phyloP scores from a whole-genome alignment of 1,284 basidiomycete genomes.

The Malassezia sympodialis region DNA sequence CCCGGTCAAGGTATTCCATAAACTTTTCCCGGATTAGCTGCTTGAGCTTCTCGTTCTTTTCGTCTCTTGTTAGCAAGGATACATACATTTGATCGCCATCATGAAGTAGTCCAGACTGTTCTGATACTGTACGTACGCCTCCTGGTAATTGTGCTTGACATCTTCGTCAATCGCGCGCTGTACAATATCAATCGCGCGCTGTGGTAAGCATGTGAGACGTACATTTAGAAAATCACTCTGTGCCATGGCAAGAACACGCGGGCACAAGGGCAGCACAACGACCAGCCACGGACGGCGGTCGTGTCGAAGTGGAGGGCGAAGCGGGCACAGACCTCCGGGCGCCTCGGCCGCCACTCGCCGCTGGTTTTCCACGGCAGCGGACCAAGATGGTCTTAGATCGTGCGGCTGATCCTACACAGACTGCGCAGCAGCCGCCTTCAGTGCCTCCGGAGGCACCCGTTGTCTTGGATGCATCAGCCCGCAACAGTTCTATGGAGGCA shows the following conservation, averaged over 20 bases:
- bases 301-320: constrained; percentile 1
- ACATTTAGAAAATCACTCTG: constrained; percentile 17
- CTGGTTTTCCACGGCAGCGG: background rate
- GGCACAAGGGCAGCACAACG: background rate
- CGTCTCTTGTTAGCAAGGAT: constrained; percentile 55
- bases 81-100: constrained; percentile 70
- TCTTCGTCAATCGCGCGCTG: constrained; percentile 92
- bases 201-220: constrained; percentile 7
- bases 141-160: constrained; percentile 80
- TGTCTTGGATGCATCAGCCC: background rate
- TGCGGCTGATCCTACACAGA: background rate
- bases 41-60: constrained; percentile 92
- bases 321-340: background rate
- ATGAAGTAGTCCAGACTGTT: constrained; percentile 97
- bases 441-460: background rate
- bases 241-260: constrained; percentile 4
- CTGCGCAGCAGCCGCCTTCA: background rate
- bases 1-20: constrained; percentile 80
- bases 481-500: background rate
- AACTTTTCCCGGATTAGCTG: constrained; percentile 78
- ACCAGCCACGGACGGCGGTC: background rate
- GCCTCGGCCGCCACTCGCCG: background rate
- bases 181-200: constrained; percentile 91
- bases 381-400: background rate
- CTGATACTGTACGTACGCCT: constrained; percentile 78